Base-by-base conservation (phyloP, 2,329 filamentous ascomycete species). In the Colletotrichum simmondsii region DNA sequence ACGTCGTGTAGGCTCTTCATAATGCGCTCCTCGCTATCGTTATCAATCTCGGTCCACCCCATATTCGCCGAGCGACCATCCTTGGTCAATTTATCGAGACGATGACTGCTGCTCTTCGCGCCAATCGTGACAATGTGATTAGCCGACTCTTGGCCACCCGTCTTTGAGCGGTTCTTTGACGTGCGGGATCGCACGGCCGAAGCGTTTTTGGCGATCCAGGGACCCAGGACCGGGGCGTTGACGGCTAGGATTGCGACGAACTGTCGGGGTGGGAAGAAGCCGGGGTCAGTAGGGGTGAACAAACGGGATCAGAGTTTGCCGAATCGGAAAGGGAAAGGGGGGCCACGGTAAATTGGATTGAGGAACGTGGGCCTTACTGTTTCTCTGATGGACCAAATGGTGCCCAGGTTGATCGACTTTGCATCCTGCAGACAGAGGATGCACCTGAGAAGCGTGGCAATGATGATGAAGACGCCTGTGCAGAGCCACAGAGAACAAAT, bases 331-430 rank as follows among this genome's bases (percentile, higher is more conserved):
- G 6, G 46, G n/a, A 35, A 32, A 62, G 42, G 56, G 56, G 32
- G 32, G 46, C 7, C 35, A 19, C 16, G 5, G 52, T 24, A 12
- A 37, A 69, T 72, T 68, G 65, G 58, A 30, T 37, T 37, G 46
- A 54, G 30, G 49, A 28, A 60, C 28, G 30, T 61, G 64, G 65
- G 57, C 5, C 75, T 74, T 54, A 76, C 76, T 7, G 77, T 80
- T 28, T 79, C 78, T 0, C 78, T 77, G 5, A 80, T 77, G 1
- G 77, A 77, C 78, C 77, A 79, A 53, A 65, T 56, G 71, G 78
- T 80, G 42, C 79, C 72, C 0, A 76, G 78, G 1, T 77, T 72
- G 1, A 76, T 77, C 1, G 76, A 78, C 12, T 76, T 73, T 6
- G 75, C 76, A 3, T 76, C 71, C 5, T 77, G 75, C 0, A 79